Evolutionary conservation across 495 filamentous ascomycete species (phyloP).

Genomic region (Penicillium arizonense): DNA sequence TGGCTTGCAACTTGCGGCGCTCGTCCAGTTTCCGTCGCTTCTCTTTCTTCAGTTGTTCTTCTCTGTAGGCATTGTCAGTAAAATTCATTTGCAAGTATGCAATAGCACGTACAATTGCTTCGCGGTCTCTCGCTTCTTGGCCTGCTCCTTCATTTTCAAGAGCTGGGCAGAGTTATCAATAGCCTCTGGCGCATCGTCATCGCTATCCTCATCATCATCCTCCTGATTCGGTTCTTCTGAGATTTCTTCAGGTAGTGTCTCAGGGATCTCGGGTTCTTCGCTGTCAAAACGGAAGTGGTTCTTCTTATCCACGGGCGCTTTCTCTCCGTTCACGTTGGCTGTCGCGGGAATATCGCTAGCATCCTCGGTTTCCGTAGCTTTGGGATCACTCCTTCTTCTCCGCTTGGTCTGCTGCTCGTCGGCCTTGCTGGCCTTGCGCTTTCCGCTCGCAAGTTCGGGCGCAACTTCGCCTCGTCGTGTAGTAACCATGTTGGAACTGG

Average conservation of each 20-base stretch:
- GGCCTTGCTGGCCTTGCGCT: slow-evolving; percentile 33
- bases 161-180: slow-evolving; percentile 46
- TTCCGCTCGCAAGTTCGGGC: slow-evolving; percentile 24
- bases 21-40: slow-evolving; percentile 51
- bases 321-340: slow-evolving; percentile 10
- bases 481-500: slow-evolving; percentile 37
- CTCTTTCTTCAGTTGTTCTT: slow-evolving; percentile 42
- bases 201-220: slow-evolving; percentile 31
- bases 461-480: slow-evolving; percentile 30
- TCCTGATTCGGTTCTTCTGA: slow-evolving; percentile 21
- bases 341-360: slow-evolving; percentile 13
- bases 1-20: slow-evolving; percentile 46
- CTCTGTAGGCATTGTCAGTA: slow-evolving; percentile 31
- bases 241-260: slow-evolving; percentile 20
- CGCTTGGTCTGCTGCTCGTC: slow-evolving; percentile 37
- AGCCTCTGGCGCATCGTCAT: slow-evolving; percentile 52
- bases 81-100: not conserved
- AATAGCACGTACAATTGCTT: slow-evolving; percentile 34
- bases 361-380: slow-evolving; percentile 12
- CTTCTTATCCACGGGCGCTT: slow-evolving; percentile 24
- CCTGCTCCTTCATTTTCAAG: slow-evolving; percentile 37
- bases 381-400: slow-evolving; percentile 33
- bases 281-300: slow-evolving; percentile 42
- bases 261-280: slow-evolving; percentile 40
- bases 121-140: slow-evolving; percentile 38